Evolutionary conservation across 192 early-diverging fungal genomes (phyloP).

Genomic region (Pecoramyces ruminantium): DNA sequence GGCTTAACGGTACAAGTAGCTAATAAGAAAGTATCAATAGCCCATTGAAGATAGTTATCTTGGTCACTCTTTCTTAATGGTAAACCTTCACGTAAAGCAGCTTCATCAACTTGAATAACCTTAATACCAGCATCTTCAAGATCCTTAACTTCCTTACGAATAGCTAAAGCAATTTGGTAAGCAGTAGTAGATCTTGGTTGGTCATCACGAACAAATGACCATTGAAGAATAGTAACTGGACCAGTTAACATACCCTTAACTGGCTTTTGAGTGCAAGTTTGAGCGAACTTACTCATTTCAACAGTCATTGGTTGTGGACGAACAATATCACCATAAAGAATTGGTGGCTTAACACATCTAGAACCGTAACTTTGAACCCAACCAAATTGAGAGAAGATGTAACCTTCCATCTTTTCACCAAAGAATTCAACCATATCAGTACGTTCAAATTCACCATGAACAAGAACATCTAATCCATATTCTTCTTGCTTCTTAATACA

Average conservation of each 20-base stretch:
- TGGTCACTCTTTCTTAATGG: slow-evolving; percentile 77
- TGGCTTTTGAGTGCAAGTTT: slow-evolving; percentile 71
- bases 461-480: slow-evolving; percentile 80
- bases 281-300: slow-evolving; percentile 64
- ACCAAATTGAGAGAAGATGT: slow-evolving; percentile 86
- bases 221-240: slow-evolving; percentile 92
- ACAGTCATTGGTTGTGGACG: slow-evolving; percentile 89
- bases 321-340: slow-evolving; percentile 91
- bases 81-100: slow-evolving; percentile 95
- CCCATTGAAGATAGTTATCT: slow-evolving; percentile 85
- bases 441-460: slow-evolving; percentile 97
- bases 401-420: slow-evolving; percentile 84
- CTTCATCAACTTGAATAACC: slow-evolving; percentile 96
- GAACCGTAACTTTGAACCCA: slow-evolving; percentile 97
- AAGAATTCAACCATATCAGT: slow-evolving; percentile 94
- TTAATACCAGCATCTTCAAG: slow-evolving; percentile 81
- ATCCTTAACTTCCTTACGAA: slow-evolving; percentile 90
- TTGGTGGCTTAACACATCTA: slow-evolving; percentile 90
- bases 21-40: slow-evolving; percentile 82
- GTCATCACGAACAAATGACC: slow-evolving; percentile 98
- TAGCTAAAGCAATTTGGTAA: slow-evolving; percentile 80
- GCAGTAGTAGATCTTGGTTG: slow-evolving; percentile 68
- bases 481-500: slow-evolving; percentile 79
- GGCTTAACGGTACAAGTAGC: slow-evolving; percentile 69
- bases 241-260: slow-evolving; percentile 99